phyloP scores from a whole-genome alignment of 352 stramenopile genomes.

The Globisporangium heterothallicum region DNA sequence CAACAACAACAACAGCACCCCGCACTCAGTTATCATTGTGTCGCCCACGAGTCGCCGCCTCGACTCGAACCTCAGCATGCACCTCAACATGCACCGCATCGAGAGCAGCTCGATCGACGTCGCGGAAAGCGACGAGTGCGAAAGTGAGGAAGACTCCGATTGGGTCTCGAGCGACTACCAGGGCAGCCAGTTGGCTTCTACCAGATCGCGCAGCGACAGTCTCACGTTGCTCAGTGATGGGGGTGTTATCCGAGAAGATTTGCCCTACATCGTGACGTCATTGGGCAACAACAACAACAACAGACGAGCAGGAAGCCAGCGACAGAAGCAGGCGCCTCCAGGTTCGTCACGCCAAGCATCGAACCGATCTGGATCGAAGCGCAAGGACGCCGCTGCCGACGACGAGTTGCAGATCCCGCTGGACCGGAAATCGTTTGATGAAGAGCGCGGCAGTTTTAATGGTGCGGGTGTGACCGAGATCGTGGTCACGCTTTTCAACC shows the following conservation, averaged over 20 bases:
- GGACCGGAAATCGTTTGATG: slow-evolving; percentile 15
- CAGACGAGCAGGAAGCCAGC: slow-evolving; percentile 9
- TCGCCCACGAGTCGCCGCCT: not conserved
- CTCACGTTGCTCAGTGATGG: slow-evolving; percentile 14
- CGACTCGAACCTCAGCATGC: not conserved
- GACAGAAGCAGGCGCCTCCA: too few species aligned
- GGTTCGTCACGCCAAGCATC: too few species aligned
- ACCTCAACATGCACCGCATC: not conserved
- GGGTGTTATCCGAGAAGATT: slow-evolving; percentile 19
- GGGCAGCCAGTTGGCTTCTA: slow-evolving; percentile 4
- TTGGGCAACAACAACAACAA: not conserved
- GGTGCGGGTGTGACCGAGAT: slow-evolving; percentile 16
- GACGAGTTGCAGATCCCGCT: slow-evolving; percentile 30
- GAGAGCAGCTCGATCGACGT: slow-evolving; percentile 7
- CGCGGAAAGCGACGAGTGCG: slow-evolving; percentile 1
- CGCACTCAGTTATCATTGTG: not conserved
- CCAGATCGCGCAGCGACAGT: slow-evolving; percentile 7
- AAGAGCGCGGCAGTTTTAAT: slow-evolving; percentile 8
- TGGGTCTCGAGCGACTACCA: slow-evolving; percentile 10
- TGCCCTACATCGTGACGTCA: slow-evolving; percentile 6
- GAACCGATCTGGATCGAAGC: too few species aligned
- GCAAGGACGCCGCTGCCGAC: slow-evolving; percentile 11
- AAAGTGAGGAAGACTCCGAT: not conserved
- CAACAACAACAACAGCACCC: not conserved
- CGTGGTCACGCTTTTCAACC: slow-evolving; percentile 19